Evolutionary conservation across 371 early-diverging fungal species (phyloP).

Genomic region (Coemansia sp.): DNA sequence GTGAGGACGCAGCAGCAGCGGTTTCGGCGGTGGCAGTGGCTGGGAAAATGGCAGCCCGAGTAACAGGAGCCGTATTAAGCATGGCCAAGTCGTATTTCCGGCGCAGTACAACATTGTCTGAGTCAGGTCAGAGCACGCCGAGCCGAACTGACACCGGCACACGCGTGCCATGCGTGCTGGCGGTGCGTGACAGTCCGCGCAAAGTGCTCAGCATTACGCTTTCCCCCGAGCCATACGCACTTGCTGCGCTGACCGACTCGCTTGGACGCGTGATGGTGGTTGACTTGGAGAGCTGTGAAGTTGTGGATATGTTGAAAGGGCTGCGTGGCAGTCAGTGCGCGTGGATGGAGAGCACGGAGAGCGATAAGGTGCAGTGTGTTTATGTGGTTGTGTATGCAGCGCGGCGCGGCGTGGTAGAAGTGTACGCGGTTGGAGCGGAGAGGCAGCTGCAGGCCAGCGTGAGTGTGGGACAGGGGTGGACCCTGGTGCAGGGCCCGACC

Average conservation of each 20-base stretch:
- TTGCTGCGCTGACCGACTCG: constrained; percentile 53
- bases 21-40: constrained; percentile 49
- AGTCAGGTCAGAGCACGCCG: constrained; percentile 7
- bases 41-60: constrained; percentile 43
- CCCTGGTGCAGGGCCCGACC: constrained; percentile 35
- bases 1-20: constrained; percentile 36
- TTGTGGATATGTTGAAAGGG: constrained; percentile 52
- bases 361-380: not conserved
- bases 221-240: constrained; percentile 31
- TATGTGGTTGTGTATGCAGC: constrained; percentile 36
- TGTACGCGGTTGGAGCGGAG: constrained; percentile 20
- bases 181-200: constrained; percentile 43
- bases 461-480: constrained; percentile 35
- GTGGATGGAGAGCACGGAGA: constrained; percentile 44
- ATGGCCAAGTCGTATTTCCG: constrained; percentile 49
- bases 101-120: constrained; percentile 17
- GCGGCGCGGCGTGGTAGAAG: constrained; percentile 28
- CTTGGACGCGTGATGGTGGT: constrained; percentile 49
- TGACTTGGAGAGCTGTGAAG: constrained; percentile 48
- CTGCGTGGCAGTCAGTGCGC: constrained; percentile 54
- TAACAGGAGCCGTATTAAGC: constrained; percentile 47
- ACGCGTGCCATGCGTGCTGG: constrained; percentile 38
- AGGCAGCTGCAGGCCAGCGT: constrained; percentile 27
- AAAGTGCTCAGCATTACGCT: constrained; percentile 42
- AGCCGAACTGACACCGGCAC: constrained; percentile 19